Evolutionary conservation across 768 basidiomycete species (phyloP).

Genomic region (Mycena latifolia): DNA sequence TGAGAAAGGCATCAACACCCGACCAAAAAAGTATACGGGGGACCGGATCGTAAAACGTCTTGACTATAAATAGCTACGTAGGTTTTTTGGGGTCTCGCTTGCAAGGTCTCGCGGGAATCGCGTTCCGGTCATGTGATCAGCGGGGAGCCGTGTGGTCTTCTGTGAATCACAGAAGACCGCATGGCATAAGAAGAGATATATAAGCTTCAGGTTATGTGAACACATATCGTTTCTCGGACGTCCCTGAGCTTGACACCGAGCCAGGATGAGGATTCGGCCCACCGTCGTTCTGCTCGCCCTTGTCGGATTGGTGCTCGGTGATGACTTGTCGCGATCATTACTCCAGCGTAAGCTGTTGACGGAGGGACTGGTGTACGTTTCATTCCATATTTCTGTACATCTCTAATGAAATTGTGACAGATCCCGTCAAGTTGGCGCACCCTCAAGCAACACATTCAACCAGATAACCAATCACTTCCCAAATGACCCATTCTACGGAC

Average conservation of each 20-base stretch:
- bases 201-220: too few relatives aligned
- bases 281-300: conserved; percentile 11
- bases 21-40: too few relatives aligned
- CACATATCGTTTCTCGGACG: conserved; percentile 11
- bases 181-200: too few relatives aligned
- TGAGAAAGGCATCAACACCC: too few relatives aligned
- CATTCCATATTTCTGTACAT: conserved; percentile 10
- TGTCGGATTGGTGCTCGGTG: conserved; percentile 15
- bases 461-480: conserved; percentile 33
- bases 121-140: too few relatives aligned
- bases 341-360: conserved; percentile 25
- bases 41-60: too few relatives aligned
- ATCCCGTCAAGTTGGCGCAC: conserved; percentile 14
- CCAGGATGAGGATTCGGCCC: conserved; percentile 18
- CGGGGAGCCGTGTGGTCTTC: too few relatives aligned
- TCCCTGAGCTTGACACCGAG: too few relatives aligned
- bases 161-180: too few relatives aligned
- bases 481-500: conserved; percentile 30
- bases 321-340: conserved; percentile 19
- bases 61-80: too few relatives aligned
- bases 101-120: too few relatives aligned
- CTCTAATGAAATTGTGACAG: conserved; percentile 11
- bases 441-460: conserved; percentile 20
- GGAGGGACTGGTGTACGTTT: conserved; percentile 8
- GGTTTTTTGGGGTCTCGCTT: too few relatives aligned